A percentile compares a stretch with the other conserved stretches of the same genome.
Evolutionary conservation across 139 green algal genomes (phyloP).

Genomic region (Marvania coccoides): DNA sequence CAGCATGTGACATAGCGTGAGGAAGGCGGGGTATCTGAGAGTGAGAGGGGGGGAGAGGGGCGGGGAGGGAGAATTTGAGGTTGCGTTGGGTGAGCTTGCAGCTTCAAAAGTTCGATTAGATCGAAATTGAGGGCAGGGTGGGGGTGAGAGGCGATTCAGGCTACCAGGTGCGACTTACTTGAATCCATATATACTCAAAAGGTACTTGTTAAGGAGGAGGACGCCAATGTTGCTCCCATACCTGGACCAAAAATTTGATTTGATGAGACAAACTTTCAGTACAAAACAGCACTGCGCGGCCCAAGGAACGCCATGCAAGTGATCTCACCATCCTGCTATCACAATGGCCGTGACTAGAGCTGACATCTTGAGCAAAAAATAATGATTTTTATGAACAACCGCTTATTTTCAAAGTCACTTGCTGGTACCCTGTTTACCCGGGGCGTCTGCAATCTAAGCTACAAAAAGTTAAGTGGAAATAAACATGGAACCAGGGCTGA

Average conservation of each 20-base stretch:
- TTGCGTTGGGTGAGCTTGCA: too few species aligned
- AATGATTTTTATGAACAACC: too few species aligned
- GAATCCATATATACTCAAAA: constrained; percentile 76
- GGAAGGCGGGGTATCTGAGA: constrained; percentile 66
- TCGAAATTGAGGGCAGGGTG: neutral
- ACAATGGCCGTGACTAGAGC: neutral
- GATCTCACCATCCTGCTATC: neutral
- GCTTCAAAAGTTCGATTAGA: neutral
- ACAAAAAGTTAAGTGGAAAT: too few species aligned
- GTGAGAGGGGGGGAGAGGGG: neutral
- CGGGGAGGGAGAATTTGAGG: neutral
- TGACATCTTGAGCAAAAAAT: too few species aligned
- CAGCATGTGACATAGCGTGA: constrained; percentile 93
- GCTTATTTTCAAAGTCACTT: too few species aligned
- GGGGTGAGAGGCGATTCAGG: neutral
- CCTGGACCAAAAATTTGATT: constrained; percentile 32
- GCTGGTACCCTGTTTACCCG: too few species aligned
- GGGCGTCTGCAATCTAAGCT: too few species aligned
- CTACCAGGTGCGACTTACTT: constrained; percentile 11
- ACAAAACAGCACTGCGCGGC: neutral
- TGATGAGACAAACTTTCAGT: neutral
- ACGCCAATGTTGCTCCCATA: constrained; percentile 90
- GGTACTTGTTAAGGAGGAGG: constrained; percentile 91
- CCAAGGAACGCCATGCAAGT: neutral
- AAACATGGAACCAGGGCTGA: too few species aligned